Evolutionary conservation across 2,329 filamentous ascomycete genomes (phyloP), one percentile per base, ranked within the genome.

Genomic region (Neofusicoccum ribis): DNA sequence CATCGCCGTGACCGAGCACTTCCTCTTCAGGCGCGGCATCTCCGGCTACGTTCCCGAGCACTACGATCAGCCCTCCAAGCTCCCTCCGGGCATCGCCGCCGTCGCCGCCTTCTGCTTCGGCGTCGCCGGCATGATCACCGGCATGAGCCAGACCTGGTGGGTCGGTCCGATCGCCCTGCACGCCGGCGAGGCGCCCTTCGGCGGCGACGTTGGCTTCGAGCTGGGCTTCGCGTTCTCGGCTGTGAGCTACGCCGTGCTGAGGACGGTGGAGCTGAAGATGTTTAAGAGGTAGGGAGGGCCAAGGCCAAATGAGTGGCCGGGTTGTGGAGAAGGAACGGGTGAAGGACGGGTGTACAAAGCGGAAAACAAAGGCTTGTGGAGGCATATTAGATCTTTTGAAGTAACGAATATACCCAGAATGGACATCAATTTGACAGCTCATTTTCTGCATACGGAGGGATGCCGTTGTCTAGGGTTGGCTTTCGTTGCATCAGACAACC

Each of bases 101-200:
- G 69, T 87, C 11, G 69, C 81, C 1, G 87, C 89, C 0, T 91
- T 91, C 75, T 80, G 80, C 70, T 84, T 85, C 63, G 90, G 90
- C 59, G 77, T 89, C 44, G 81, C 83, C 14, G 90, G 90, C 14
- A 88, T 90, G 70, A 82, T 90, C 2, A 79, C 86, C 7, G 89
- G 90, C 5, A 92, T 92, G 88, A 84, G 84, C 17, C 89, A 92
- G 76, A 76, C 81, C 0, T 92, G 89, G 88, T 78, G 81, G 69
- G 84, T 85, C 0, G 90, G 90, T 0, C 89, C 89, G 0, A 86
- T 92, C 67, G 89, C 88, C 0, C 80, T 82, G 65, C 78, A 85
- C 36, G 87, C 88, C 63, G 83, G 86, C 46, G 74, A 76, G 36
- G 75, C 80, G 65, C 71, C 80, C 31, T 79, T 77, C 58, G 86